Evolutionary conservation across 306 rosid genomes (phyloP), one percentile per base, ranked within the genome.

Genomic region (Echinosophora koreensis): DNA sequence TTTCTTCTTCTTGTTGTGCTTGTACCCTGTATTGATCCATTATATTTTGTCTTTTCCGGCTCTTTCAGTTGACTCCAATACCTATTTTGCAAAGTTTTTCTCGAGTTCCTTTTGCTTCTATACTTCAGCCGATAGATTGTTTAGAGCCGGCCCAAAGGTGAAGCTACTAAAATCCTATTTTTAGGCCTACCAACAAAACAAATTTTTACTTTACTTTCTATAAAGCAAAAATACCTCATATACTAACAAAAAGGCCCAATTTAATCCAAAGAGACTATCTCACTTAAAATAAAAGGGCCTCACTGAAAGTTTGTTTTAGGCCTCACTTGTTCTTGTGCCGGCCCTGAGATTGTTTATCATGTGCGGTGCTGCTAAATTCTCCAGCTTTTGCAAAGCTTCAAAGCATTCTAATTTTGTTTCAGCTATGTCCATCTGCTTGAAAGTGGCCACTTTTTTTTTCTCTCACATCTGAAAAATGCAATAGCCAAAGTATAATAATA

Each of bases 41-140:
- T 60, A 75, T 42, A 61, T 62, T 83, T 58, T 85, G 88, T 75
- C 84, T 82, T 88, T 77, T 87, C 93, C 50, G 83, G 49, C 69
- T 87, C 93, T 11, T 22, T 82, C 22, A 44, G 15, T 51, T 83
- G 84, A 73, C 83, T 78, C 10, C 92, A 96, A 61, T 90, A 88
- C 69, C 60, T 85, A 66, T 57, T 78, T 79, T 92, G 97, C 11
- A 86, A 60, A 50, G 80, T 86, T 79, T 79, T 71, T 82, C 85
- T 92, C 97, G 0, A 90, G 96, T 75, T 85, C 96, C 85, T 87
- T 92, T 76, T 92, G 97, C 78, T 88, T 92, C 56, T 88, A 87
- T 51, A 92, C 90, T 79, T 88, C 93, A 63, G 67, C 92, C n/a
- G n/a, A n/a, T n/a, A n/a, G n/a, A n/a, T n/a, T n/a, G n/a, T n/a